Base-by-base conservation (phyloP, 169 alveolate species). In the Cryptosporidium baileyi region DNA sequence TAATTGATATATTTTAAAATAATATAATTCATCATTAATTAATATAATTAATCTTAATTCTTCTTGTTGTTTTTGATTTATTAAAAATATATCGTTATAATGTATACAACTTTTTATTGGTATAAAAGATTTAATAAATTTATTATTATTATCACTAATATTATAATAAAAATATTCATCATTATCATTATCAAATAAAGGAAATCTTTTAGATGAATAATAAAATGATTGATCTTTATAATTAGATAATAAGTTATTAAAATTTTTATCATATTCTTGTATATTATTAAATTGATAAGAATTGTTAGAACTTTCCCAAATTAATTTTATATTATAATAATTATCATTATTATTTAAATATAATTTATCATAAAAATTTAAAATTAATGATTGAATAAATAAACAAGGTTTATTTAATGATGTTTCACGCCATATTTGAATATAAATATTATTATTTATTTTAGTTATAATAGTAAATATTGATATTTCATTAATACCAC, bases 371-470 rank as follows among this genome's bases (percentile, higher is more conserved):
- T 74, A 19, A 38, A 74, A 57, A 17, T 60, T 36, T 17, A 74
- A 34, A 51, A 22, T 38, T 19, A 51, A 22, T 8, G 60, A n/a
- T 40, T 74, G 74, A 24, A 38, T 19, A 41, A 74, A 74, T 34
- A 26, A 19, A 24, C 85, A 74, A 4, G 85, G 74, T 34, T 74
- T 74, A 41, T 74, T 40, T 19, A 74, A 28, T n/a, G 85, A 74
- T 19, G 85, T 52, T 22, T 74, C 85, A 15, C 85, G 49, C 85
- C 85, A 74, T 9, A 74, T 51, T 22, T 67, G 22, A 8, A 74
- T 38, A 74, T 51, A 32, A 17, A 74, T 51, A 6, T 54, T 60
- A 6, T 40, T 45, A 32, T 36, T 59, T 7, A 1, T 38, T 26
- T 61, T 54, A 7, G 85, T 52, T 32, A 74, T 57, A 2, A 36